phyloP scores from a whole-genome alignment of 306 rosid genomes.

The Vigna angularis region DNA sequence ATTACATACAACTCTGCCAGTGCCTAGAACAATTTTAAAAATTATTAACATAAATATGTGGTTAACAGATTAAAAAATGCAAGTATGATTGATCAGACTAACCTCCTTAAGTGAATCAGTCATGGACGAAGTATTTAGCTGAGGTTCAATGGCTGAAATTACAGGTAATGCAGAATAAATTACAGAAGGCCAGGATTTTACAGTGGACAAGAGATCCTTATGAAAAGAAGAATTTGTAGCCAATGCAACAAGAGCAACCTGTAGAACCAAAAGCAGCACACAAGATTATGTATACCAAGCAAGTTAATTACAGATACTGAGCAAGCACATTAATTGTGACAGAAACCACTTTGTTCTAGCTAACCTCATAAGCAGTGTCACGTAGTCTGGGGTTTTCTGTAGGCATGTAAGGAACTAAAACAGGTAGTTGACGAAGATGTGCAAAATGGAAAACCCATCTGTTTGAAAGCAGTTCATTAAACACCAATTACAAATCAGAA shows the following conservation, averaged over 20 bases:
- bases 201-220: constrained; percentile 72
- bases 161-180: constrained; percentile 85
- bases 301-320: constrained; percentile 11
- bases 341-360: constrained; percentile 46
- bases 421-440: constrained; percentile 96
- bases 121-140: constrained; percentile 82
- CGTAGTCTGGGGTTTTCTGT: constrained; percentile 83
- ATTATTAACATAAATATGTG: constrained; percentile 24
- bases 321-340: constrained; percentile 6
- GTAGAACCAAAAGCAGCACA: constrained; percentile 45
- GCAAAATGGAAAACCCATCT: constrained; percentile 99
- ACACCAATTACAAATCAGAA: constrained; percentile 46
- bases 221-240: constrained; percentile 90
- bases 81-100: constrained; percentile 34
- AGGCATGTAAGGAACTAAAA: constrained; percentile 91
- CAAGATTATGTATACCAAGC: constrained; percentile 30
- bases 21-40: constrained; percentile 64
- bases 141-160: constrained; percentile 96
- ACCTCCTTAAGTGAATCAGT: constrained; percentile 93
- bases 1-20: constrained; percentile 89
- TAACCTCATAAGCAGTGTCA: constrained; percentile 96
- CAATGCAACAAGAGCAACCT: constrained; percentile 98
- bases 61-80: constrained; percentile 31
- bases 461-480: constrained; percentile 44
- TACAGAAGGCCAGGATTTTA: constrained; percentile 88